Conservation (phyloP, 23 red algal species). For the Gracilariopsis chorda region DNA sequence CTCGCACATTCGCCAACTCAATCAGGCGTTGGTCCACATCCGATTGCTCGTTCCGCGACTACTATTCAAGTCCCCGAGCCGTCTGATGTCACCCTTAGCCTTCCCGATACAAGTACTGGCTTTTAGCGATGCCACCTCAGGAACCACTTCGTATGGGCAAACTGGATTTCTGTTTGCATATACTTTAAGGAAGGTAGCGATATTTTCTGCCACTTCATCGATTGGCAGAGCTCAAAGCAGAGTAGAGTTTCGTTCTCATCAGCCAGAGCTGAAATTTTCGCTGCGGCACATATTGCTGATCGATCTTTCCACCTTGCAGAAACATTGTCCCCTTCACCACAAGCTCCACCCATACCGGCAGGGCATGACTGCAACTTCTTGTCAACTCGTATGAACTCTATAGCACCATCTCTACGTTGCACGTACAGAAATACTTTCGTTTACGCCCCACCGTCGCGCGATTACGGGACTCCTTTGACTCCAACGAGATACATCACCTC, state of each 20-base stretch:
- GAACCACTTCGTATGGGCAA: slow-evolving; percentile 2
- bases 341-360: no score
- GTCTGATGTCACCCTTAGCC: background rate
- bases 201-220: background rate
- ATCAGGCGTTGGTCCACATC: background rate
- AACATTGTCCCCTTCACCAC: no score
- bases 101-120: background rate
- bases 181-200: background rate
- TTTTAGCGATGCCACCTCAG: background rate
- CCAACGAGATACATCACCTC: background rate
- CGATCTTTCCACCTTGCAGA: no score
- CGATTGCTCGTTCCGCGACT: background rate
- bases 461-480: background rate
- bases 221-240: background rate
- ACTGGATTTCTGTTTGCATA: background rate
- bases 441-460: no score
- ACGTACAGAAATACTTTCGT: no score
- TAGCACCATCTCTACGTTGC: no score
- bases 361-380: no score
- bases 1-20: background rate
- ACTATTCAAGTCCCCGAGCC: background rate
- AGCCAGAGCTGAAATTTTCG: no score
- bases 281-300: no score
- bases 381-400: no score
- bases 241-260: no score